These are phyloP conservation scores for Aspergillus carbonarius DNA, from an alignment of 2,329 filamentous ascomycete species.

Conservation along the genomic window DNA sequence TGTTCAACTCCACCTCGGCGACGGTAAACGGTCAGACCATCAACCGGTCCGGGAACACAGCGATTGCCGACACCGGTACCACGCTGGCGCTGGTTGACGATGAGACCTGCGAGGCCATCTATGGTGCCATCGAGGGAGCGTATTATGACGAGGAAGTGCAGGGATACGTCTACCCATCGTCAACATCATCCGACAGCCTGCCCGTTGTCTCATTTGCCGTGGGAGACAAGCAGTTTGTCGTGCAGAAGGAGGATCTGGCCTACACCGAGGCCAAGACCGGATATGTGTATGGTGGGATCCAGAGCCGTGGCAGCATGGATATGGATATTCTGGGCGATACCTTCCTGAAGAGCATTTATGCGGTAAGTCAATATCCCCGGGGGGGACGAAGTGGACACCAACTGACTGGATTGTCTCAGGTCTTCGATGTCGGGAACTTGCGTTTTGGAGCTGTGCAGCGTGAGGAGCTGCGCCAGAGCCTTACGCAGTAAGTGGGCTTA, in stretches of 20 bases:
- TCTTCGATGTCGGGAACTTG: slow-evolving; percentile 63
- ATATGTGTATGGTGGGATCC: slow-evolving; percentile 64
- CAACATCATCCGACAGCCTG: slow-evolving; percentile 52
- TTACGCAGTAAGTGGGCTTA: neutral
- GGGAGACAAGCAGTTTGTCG: slow-evolving; percentile 58
- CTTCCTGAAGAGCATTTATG: slow-evolving; percentile 66
- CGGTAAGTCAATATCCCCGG: slow-evolving; percentile 44
- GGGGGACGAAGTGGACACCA: neutral
- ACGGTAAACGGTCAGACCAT: slow-evolving; percentile 59
- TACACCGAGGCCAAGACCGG: slow-evolving; percentile 58
- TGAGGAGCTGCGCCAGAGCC: slow-evolving; percentile 5
- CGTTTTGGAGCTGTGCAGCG: slow-evolving; percentile 60
- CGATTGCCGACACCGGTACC: slow-evolving; percentile 71
- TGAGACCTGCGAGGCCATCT: slow-evolving; percentile 60
- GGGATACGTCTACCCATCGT: slow-evolving; percentile 64
- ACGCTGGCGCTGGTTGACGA: slow-evolving; percentile 67
- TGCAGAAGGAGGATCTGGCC: slow-evolving; percentile 63
- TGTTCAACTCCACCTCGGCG: slow-evolving; percentile 58
- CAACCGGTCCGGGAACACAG: slow-evolving; percentile 56
- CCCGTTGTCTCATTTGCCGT: slow-evolving; percentile 64
- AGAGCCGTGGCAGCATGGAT: slow-evolving; percentile 58
- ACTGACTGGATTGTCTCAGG: slow-evolving; percentile 35
- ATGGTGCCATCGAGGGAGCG: slow-evolving; percentile 62
- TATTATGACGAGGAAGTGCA: slow-evolving; percentile 57
- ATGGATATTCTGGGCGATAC: slow-evolving; percentile 66